These are phyloP conservation scores for Rhizopogon sp. DNA, from an alignment of 768 basidiomycete species.

Conservation along the genomic window DNA sequence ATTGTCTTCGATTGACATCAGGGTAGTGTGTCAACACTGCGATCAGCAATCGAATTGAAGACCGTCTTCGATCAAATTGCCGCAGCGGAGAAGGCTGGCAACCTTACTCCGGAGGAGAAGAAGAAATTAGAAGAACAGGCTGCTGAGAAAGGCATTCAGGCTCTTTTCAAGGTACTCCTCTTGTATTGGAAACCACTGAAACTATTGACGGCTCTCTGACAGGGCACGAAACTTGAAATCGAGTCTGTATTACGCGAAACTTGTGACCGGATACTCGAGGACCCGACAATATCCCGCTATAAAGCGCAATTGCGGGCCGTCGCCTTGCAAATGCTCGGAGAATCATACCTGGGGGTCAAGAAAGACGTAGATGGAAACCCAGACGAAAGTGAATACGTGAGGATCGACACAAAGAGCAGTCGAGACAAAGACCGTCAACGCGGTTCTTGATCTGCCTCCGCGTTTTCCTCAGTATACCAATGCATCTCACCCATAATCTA, in stretches of 20 bases:
- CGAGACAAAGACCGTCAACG: constrained; percentile 37
- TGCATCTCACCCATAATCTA: background rate
- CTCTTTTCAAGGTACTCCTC: constrained; percentile 72
- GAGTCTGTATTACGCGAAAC: constrained; percentile 87
- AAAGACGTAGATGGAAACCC: constrained; percentile 46
- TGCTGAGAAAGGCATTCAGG: constrained; percentile 88
- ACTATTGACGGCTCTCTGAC: background rate
- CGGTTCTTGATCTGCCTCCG: constrained; percentile 6
- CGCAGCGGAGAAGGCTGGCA: constrained; percentile 83
- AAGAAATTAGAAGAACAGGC: constrained; percentile 85
- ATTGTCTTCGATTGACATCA: constrained; percentile 22
- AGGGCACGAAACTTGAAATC: constrained; percentile 90
- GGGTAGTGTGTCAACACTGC: constrained; percentile 67
- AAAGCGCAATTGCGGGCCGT: constrained; percentile 73
- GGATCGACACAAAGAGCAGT: constrained; percentile 70
- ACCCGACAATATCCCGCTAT: constrained; percentile 43
- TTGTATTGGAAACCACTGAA: background rate
- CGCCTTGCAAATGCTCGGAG: constrained; percentile 80
- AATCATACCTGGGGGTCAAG: constrained; percentile 66
- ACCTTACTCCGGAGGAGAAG: constrained; percentile 72
- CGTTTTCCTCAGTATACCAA: background rate
- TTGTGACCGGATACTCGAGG: constrained; percentile 74
- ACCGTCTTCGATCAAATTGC: constrained; percentile 88
- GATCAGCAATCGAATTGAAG: constrained; percentile 86
- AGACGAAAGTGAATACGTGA: constrained; percentile 78